Percentiles rank a stretch among this genome's conserved stretches.
These are phyloP conservation scores for Salix caprea DNA, from an alignment of 345 rosid species.

Conservation along the genomic window DNA sequence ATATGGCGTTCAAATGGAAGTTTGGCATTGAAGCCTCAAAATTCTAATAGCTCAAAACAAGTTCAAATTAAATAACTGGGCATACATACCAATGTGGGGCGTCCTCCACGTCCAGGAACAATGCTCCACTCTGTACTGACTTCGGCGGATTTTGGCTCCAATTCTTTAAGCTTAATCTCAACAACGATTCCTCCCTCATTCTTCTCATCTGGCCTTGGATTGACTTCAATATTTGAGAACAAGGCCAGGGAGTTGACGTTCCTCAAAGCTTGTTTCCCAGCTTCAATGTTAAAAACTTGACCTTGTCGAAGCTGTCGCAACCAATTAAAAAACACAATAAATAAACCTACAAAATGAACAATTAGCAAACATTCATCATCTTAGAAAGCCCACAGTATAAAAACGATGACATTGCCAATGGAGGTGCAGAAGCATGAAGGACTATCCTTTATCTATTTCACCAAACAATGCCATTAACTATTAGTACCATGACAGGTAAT, in stretches of 20 bases:
- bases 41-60: background rate
- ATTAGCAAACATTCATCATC: background rate
- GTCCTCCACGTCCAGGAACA: slow-evolving; percentile 98
- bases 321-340: slow-evolving; percentile 10
- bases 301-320: slow-evolving; percentile 73
- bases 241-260: slow-evolving; percentile 77
- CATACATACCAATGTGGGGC: slow-evolving; percentile 71
- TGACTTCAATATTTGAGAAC: slow-evolving; percentile 94
- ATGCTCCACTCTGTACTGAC: slow-evolving; percentile 98
- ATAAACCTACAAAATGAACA: slow-evolving; percentile 6
- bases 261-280: slow-evolving; percentile 86
- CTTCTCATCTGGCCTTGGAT: slow-evolving; percentile 95
- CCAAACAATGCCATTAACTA: background rate
- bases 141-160: slow-evolving; percentile 98
- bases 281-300: slow-evolving; percentile 85
- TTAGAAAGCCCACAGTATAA: background rate
- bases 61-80: background rate
- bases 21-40: background rate
- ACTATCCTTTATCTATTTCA: background rate
- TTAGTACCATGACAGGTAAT: background rate
- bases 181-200: slow-evolving; percentile 94
- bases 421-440: background rate
- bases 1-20: background rate
- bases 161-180: slow-evolving; percentile 94
- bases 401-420: background rate